Base-by-base conservation (phyloP, 1,284 basidiomycete species). In the Peniophora sp. region DNA sequence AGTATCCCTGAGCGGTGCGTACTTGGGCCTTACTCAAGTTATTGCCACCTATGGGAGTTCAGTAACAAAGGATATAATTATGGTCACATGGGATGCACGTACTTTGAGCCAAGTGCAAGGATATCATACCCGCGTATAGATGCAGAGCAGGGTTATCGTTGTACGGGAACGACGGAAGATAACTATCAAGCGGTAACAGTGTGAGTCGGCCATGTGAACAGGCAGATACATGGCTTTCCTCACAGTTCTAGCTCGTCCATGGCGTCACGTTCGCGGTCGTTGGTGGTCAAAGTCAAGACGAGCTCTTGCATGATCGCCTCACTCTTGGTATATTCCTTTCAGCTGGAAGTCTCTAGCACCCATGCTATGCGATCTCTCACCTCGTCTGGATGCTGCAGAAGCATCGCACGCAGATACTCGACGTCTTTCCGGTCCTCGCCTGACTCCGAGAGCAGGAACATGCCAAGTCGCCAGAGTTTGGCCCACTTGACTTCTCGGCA, bases 211-310 rank as follows among this genome's bases (percentile, higher is more conserved):
- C n/a, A n/a, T n/a, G n/a, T n/a, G n/a, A n/a, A 55, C 5, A 45
- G 41, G n/a, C 17, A 39, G 2, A 25, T 3, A 16, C 46, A n/a
- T 20, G 32, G 49, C 10, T 11, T 34, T 17, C 67, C 81, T 59
- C 66, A 92, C 89, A 92, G 73, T 61, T 93, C 90, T 12, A 95
- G 70, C 62, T 95, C 89, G 53, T 91, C 87, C 53, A 92, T 67
- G 1, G 92, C 92, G 47, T 84, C 80, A 52, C 73, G 73, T 59
- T 85, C 73, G 58, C 74, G 73, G 2, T 72, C 75, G 8, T 72
- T 63, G 24, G 76, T 58, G 53, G 92, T 81, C 19, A 92, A 71
- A 35, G 79, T 73, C 17, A 92, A 72, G 11, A 89, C 69, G 3
- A 92, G 67, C 60, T 94, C 90, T 58, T 81, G 77, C 9, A 96